These are phyloP conservation scores for Sporothrix variecibatus DNA, from an alignment of 2,329 filamentous ascomycete genomes.

Conservation along the genomic window DNA sequence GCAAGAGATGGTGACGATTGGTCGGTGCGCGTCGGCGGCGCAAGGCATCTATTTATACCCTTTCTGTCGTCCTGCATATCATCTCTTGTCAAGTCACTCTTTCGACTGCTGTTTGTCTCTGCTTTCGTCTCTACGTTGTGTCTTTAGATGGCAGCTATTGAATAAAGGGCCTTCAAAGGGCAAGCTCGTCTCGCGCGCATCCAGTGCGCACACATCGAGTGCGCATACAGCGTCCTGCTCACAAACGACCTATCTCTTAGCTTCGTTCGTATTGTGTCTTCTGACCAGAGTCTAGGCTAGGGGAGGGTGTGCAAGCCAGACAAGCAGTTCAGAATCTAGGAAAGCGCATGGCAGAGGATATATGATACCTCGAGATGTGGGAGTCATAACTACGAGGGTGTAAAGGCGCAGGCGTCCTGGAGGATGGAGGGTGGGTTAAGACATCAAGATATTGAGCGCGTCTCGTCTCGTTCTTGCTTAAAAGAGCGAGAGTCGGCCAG, in stretches of 20 bases:
- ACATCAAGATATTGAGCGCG: constrained; percentile 20
- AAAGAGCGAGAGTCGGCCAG: neutral
- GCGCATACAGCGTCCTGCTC: neutral
- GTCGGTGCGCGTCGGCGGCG: constrained; percentile 11
- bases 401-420: neutral
- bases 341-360: neutral
- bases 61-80: neutral
- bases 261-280: constrained; percentile 21
- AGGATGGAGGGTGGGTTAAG: constrained; percentile 8
- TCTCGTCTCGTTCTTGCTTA: neutral
- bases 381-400: constrained; percentile 8
- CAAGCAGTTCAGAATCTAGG: constrained; percentile 3
- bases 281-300: constrained; percentile 13
- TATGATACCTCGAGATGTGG: neutral
- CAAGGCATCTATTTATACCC: constrained; percentile 19
- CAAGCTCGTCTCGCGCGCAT: neutral
- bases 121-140: neutral
- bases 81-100: neutral
- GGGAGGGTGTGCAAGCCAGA: constrained; percentile 24
- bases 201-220: neutral
- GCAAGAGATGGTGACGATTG: constrained; percentile 12
- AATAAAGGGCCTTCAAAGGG: neutral
- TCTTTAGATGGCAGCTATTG: neutral
- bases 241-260: neutral
- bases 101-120: neutral